Base-by-base conservation (phyloP, 768 basidiomycete species). In the Tylopilus sp. region DNA sequence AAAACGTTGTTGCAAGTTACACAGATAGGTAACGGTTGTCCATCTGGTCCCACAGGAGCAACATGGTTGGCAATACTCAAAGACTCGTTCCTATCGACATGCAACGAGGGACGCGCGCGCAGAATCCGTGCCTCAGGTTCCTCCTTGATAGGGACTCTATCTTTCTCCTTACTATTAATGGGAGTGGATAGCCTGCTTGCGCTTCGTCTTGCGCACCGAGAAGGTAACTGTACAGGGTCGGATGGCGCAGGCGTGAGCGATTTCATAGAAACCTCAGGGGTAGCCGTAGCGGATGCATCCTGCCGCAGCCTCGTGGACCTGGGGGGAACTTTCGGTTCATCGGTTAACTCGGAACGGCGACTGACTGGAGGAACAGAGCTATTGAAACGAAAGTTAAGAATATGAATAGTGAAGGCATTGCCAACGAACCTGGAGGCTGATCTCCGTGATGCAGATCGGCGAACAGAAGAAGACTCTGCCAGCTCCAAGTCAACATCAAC, bases 21-120 rank as follows among this genome's bases (percentile, higher is more conserved):
- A 57, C 88, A 91, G n/a, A 72, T 81, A 44, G 89, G 88, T 28
- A 89, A 69, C 17, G 76, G 78, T 63, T 81, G 83, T 25, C 87
- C 87, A 63, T 87, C 85, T 45, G 79, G 72, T 28, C 84, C 87
- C 56, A 77, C 69, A 5, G 78, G 83, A 17, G 75, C 68, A 36
- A 77, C 74, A 40, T 72, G 68, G 56, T 73, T 75, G n/a, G 65
- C 58, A 42, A 73, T 72, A 63, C 76, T 74, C 48, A 62, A 59
- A 19, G 62, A 58, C 41, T 78, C 79, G 31, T 66, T 58, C 42
- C 65, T 64, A 56, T 66, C 69, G 14, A 70, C 60, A 45, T 66
- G 63, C 22, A 76, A 67, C 24, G 66, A 64, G 44, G 76, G 78
- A 40, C 82, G 78, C 14, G 74, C 61, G 56, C 84, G 78, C 51